These are phyloP conservation scores for Balamuthia mandrillaris DNA, from an alignment of 208 protist species.

Conservation along the genomic window DNA sequence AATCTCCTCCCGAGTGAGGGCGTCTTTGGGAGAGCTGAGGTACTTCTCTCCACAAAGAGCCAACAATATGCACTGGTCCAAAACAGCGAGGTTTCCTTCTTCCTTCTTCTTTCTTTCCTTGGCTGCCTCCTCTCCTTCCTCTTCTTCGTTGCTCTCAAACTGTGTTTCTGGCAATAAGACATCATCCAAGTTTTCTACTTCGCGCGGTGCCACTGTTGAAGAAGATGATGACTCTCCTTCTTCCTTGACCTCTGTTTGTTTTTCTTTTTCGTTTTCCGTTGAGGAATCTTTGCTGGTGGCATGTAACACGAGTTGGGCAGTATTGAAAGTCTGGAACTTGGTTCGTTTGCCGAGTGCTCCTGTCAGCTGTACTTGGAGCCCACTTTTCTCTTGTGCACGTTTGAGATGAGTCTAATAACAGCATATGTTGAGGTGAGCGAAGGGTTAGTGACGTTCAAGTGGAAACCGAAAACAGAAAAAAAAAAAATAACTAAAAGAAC, in stretches of 20 bases:
- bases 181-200: neutral
- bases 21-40: slow-evolving; percentile 56
- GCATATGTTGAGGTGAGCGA: too few relatives aligned
- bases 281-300: neutral
- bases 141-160: neutral
- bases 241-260: too few relatives aligned
- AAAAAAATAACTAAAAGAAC: neutral
- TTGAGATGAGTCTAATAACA: neutral
- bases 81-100: neutral
- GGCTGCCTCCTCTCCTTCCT: too few relatives aligned
- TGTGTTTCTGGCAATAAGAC: slow-evolving; percentile 26
- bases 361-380: neutral
- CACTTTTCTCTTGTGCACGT: neutral
- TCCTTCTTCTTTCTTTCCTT: neutral
- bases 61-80: slow-evolving; percentile 54
- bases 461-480: neutral
- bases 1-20: slow-evolving; percentile 69
- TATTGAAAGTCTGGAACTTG: slow-evolving; percentile 9
- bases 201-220: neutral
- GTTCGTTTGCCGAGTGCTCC: slow-evolving; percentile 15
- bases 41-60: slow-evolving; percentile 53
- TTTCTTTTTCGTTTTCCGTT: too few relatives aligned
- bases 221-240: too few relatives aligned
- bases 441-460: too few relatives aligned
- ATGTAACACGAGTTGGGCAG: neutral